These are phyloP conservation scores for Pterocarpus macrocarpus DNA, from an alignment of 306 rosid genomes.

Conservation along the genomic window DNA sequence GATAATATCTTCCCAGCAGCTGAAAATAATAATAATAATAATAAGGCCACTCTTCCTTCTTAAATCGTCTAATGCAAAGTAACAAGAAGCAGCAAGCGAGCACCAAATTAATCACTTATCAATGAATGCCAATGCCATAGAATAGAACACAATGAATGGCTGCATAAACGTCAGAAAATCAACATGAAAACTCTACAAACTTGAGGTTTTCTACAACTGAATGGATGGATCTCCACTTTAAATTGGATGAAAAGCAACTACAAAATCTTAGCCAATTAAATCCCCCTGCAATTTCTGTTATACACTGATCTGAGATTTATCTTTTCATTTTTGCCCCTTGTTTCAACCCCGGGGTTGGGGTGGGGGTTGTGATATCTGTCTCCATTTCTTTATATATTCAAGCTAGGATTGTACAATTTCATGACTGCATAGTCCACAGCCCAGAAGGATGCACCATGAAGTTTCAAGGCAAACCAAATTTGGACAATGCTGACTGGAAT, in stretches of 20 bases:
- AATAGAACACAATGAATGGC: constrained; percentile 30
- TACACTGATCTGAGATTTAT: constrained; percentile 20
- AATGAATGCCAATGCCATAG: constrained; percentile 27
- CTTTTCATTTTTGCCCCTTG: background rate
- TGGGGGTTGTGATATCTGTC: constrained; percentile 28
- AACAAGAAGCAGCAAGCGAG: background rate
- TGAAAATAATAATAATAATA: background rate
- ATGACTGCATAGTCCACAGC: constrained; percentile 25
- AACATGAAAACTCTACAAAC: constrained; percentile 40
- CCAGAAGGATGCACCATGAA: constrained; percentile 39
- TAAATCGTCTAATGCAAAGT: background rate
- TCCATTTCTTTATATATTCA: constrained; percentile 42
- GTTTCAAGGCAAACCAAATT: constrained; percentile 70
- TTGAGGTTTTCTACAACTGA: constrained; percentile 43
- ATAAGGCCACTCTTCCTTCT: background rate
- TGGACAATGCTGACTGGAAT: constrained; percentile 91
- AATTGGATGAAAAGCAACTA: constrained; percentile 37
- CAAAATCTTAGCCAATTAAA: constrained; percentile 51
- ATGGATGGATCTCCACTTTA: constrained; percentile 23
- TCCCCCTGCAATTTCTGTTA: constrained; percentile 39
- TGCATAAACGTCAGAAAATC: constrained; percentile 35
- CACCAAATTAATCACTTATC: constrained; percentile 19
- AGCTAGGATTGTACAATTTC: constrained; percentile 44
- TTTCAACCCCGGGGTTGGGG: background rate
- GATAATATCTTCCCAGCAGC: too few relatives aligned